phyloP scores from a whole-genome alignment of 1,284 basidiomycete species.

The Boletus coffeatus region DNA sequence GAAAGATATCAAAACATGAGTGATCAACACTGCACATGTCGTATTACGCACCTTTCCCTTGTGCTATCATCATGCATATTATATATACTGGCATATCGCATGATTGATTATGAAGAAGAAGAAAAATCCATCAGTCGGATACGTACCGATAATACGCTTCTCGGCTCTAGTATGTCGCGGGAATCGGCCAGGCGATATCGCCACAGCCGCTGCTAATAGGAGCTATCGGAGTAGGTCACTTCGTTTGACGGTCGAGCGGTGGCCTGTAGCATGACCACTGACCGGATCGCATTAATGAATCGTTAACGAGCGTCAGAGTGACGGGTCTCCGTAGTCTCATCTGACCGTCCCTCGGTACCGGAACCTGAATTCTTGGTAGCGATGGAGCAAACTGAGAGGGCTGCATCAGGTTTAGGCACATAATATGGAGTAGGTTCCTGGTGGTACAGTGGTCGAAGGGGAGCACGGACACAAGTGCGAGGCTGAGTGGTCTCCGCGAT shows the following conservation, averaged over 20 bases:
- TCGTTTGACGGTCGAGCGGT: constrained; percentile 21
- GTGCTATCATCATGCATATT: no score
- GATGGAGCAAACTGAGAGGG: constrained; percentile 23
- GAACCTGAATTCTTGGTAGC: constrained; percentile 27
- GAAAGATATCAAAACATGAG: no score
- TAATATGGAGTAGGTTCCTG: constrained; percentile 20
- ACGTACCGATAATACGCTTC: no score
- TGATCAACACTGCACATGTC: no score
- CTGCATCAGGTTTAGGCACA: constrained; percentile 15
- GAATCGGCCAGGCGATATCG: constrained; percentile 33
- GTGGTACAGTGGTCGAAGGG: constrained; percentile 15
- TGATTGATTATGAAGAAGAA: no score
- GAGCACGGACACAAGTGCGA: constrained; percentile 17
- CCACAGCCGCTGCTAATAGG: constrained; percentile 21
- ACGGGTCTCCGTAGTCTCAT: constrained; percentile 23
- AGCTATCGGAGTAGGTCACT: constrained; percentile 15
- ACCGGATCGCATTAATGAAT: constrained; percentile 40
- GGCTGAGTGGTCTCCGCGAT: constrained; percentile 23
- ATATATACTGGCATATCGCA: no score
- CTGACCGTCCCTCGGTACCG: constrained; percentile 26
- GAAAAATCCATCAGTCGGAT: no score
- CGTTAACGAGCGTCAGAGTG: constrained; percentile 32
- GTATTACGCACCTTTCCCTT: no score
- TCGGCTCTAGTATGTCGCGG: constrained; percentile 12
- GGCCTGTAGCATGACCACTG: constrained; percentile 43